Base-by-base conservation (phyloP, 139 green algal genomes). In the Marvania coccoides region DNA sequence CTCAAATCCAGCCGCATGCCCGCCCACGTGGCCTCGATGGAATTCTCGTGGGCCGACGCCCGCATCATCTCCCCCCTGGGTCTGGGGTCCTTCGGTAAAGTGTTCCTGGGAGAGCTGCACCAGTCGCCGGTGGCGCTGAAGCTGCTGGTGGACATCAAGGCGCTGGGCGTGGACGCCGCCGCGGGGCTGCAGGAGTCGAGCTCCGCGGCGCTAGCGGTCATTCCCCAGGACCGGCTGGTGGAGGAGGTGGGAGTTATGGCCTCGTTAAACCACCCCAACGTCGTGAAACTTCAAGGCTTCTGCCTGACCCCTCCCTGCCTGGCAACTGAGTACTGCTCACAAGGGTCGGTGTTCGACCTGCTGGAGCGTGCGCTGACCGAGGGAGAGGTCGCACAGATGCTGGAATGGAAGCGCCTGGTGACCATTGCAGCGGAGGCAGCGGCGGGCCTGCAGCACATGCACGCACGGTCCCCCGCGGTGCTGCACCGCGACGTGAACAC, bases 401-500 rank as follows among this genome's bases (percentile, higher is more conserved):
- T 66, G 5, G 23, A 12, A 12, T 66, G 59, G 59, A 26, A 13
- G 12, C 38, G 59, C n/a, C 54, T 40, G 34, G 13, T 66, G 24
- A 48, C 36, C 14, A 24, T 58, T 26, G 35, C 35, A 37, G 40
- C 29, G 15, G 59, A 66, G 24, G 33, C 38, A 14, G 37, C 40
- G n/a, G 33, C 38, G 38, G 59, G 33, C n/a, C 24, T 66, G 15
- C 14, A 40, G 28, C 56, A 36, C 39, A 66, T 66, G 59, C 59
- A 66, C 23, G 37, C 40, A 14, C 13, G 36, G 5, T 13, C 54
- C 6, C 12, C 6, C 6, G 13, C 59, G 12, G 35, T 66, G 13
- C 12, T 66, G 38, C 59, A 66, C 37, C 54, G 59, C 40, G 59
- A 66, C 37, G 23, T 66, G 33, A 66, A 66, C 34, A 28, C 59